Base-by-base conservation (phyloP, 2,329 filamentous ascomycete species). In the Phaeosphaeriaceae sp. region DNA sequence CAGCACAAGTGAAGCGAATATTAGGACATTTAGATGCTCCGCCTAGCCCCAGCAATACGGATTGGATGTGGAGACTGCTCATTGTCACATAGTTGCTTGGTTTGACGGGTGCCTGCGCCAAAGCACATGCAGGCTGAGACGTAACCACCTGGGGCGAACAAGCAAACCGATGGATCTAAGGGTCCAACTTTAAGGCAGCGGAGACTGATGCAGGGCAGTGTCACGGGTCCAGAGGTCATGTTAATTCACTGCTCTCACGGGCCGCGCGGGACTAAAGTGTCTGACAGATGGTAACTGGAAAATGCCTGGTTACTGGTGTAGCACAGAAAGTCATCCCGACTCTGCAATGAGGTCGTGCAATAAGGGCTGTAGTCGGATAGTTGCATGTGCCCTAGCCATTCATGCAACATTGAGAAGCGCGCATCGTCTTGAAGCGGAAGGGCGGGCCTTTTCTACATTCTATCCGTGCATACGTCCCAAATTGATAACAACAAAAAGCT, bases 1-100 rank as follows among this genome's bases (percentile, higher is more conserved):
- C 42, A 61, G 52, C 63, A 58, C 56, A 55, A 67, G 51, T 68
- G 67, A 69, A 69, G 70, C 64, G 64, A 61, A 35, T 23, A 48
- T 54, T 51, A 55, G 61, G 66, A 64, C 64, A 65, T 71, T 64
- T 69, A 64, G 59, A 63, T 51, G 41, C 30, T 52, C 59, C 60
- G 54, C 56, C 54, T 46, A 47, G 54, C 44, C 48, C 48, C 49
- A 52, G 18, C 37, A 38, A 56, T 37, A 46, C 53, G 50, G 61
- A 68, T 63, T 66, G 60, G 60, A 42, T 58, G 30, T 21, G 50
- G 49, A 54, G 29, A 18, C 39, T 38, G 46, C 47, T 61, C 70
- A 71, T 71, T 69, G 69, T 71, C 56, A 68, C 58, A 48, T 50
- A 38, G 42, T 40, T 37, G 38, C 39, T 49, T 46, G 46, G 23